Evolutionary conservation across 768 basidiomycete genomes (phyloP).

Genomic region (Amanita pallidorosea): DNA sequence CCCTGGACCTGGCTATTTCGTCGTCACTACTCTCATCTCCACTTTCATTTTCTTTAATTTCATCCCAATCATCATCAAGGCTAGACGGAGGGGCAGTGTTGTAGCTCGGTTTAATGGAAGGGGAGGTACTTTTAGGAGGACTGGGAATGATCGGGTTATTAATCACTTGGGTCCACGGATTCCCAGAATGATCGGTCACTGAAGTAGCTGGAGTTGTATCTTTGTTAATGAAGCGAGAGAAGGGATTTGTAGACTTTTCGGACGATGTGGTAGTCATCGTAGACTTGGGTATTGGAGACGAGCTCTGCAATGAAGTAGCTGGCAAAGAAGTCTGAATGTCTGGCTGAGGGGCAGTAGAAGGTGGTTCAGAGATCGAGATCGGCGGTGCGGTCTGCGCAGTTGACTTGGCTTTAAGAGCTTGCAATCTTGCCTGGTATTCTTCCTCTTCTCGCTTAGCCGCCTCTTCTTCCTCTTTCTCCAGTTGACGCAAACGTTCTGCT

Average conservation of each 20-base stretch:
- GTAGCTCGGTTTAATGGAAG: constrained; percentile 46
- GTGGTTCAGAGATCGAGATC: constrained; percentile 21
- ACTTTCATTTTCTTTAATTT: constrained; percentile 62
- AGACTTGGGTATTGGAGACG: constrained; percentile 17
- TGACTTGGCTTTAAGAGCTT: constrained; percentile 25
- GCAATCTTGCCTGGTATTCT: constrained; percentile 24
- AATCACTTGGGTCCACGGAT: constrained; percentile 51
- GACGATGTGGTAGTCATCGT: constrained; percentile 17
- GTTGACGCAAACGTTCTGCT: constrained; percentile 51
- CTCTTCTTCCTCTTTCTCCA: constrained; percentile 48
- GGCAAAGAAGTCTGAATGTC: constrained; percentile 17
- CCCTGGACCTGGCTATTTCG: constrained; percentile 58
- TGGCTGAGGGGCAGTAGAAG: constrained; percentile 23
- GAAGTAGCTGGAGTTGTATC: constrained; percentile 24
- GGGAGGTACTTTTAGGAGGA: constrained; percentile 40
- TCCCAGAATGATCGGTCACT: constrained; percentile 38
- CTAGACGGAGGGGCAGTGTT: constrained; percentile 43
- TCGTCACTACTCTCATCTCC: constrained; percentile 70
- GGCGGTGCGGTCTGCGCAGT: constrained; percentile 17
- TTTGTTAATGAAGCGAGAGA: constrained; percentile 50
- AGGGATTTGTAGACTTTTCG: constrained; percentile 70
- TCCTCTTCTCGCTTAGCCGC: constrained; percentile 40
- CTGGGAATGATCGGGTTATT: constrained; percentile 27
- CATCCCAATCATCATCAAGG: constrained; percentile 68
- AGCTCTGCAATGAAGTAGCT: constrained; percentile 21